These are phyloP conservation scores for Tetracladium maxilliforme DNA, from an alignment of 2,329 filamentous ascomycete species.

Conservation along the genomic window DNA sequence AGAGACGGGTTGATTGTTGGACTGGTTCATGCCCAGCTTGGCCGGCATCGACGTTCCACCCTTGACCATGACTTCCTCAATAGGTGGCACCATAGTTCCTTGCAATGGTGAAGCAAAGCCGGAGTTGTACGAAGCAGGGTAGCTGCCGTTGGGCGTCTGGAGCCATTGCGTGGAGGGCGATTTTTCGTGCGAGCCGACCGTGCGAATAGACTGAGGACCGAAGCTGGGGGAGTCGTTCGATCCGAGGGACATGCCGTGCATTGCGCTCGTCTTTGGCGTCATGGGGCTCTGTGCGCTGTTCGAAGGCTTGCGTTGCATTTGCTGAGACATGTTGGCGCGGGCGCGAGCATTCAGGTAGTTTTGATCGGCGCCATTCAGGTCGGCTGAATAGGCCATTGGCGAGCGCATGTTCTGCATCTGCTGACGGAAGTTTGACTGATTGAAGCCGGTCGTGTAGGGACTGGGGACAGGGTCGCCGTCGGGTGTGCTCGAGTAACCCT, in stretches of 20 bases:
- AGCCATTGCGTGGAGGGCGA: slow-evolving; percentile 83
- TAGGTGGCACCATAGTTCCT: slow-evolving; percentile 45
- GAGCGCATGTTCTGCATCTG: slow-evolving; percentile 44
- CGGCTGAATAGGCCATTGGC: slow-evolving; percentile 30
- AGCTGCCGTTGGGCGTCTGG: slow-evolving; percentile 70
- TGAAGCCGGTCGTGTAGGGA: slow-evolving; percentile 70
- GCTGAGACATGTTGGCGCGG: slow-evolving; percentile 42
- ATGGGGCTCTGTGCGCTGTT: slow-evolving; percentile 66
- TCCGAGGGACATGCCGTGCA: slow-evolving; percentile 56
- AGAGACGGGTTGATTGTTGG: slow-evolving; percentile 43
- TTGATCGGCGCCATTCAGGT: slow-evolving; percentile 29
- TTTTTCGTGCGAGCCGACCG: slow-evolving; percentile 59
- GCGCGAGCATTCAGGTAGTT: slow-evolving; percentile 44
- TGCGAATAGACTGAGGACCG: slow-evolving; percentile 64
- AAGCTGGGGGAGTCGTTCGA: slow-evolving; percentile 57
- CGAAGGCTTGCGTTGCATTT: slow-evolving; percentile 59
- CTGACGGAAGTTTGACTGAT: slow-evolving; percentile 60
- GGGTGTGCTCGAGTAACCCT: slow-evolving; percentile 79
- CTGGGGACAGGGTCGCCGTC: slow-evolving; percentile 88
- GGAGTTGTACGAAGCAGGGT: slow-evolving; percentile 76
- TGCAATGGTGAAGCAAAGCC: slow-evolving; percentile 74
- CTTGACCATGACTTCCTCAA: slow-evolving; percentile 76
- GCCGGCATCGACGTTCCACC: slow-evolving; percentile 84
- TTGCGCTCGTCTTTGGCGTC: slow-evolving; percentile 71
- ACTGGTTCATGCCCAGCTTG: slow-evolving; percentile 55